Conservation (phyloP, 257 asterid species). For the Solanum bulbocastanum region DNA sequence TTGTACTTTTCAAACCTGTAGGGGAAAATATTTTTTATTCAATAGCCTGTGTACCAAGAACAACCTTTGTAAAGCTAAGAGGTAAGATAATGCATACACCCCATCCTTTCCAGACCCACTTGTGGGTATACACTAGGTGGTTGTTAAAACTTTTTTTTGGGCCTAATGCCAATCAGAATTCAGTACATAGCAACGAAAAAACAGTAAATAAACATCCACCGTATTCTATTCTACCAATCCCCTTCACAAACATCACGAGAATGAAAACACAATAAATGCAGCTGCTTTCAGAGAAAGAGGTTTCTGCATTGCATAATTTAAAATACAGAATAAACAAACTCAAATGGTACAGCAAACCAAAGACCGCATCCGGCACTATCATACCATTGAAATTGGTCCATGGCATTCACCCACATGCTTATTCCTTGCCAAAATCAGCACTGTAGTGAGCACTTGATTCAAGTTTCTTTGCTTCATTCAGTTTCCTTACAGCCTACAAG, state of each 20-base stretch:
- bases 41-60: too few relatives aligned
- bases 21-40: too few relatives aligned
- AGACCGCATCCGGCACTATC: neutral
- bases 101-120: neutral
- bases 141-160: neutral
- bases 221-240: neutral
- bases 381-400: neutral
- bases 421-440: constrained; percentile 86
- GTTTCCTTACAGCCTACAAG: constrained; percentile 76
- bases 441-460: constrained; percentile 83
- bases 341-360: neutral
- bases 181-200: neutral
- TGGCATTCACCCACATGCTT: neutral
- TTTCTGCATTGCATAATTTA: neutral
- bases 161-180: neutral
- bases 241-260: neutral
- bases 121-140: neutral
- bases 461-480: constrained; percentile 91
- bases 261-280: neutral
- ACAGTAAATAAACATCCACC: neutral
- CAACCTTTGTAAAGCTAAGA: neutral
- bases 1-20: neutral
- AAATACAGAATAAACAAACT: neutral
- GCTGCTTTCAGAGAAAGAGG: neutral
- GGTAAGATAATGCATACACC: neutral